Conservation (phyloP, 2,329 filamentous ascomycete species). For the Elsinoe ampelina region DNA sequence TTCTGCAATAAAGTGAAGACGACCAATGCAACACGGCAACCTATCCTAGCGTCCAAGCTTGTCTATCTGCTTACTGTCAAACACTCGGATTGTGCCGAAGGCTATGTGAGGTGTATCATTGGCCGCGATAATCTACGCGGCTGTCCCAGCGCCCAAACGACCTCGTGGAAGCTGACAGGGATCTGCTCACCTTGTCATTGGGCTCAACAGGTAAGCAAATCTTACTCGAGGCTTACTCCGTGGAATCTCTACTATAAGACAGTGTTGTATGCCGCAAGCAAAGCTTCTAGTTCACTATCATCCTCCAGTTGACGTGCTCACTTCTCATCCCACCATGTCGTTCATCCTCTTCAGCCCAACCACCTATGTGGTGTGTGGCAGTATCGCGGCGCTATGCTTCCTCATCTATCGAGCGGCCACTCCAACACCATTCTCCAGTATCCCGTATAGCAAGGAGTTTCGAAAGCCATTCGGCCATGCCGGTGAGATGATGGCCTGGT, state of each 20-base stretch:
- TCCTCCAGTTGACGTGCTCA: neutral
- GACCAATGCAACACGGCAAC: neutral
- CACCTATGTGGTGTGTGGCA: neutral
- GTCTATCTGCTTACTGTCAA: neutral
- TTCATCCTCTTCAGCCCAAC: neutral
- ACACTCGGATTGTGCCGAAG: neutral
- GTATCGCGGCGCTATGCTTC: constrained; percentile 7
- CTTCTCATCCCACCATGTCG: neutral
- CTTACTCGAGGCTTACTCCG: neutral
- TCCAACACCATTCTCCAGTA: constrained; percentile 38
- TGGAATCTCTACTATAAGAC: neutral
- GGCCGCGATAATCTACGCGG: neutral
- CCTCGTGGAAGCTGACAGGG: constrained; percentile 1
- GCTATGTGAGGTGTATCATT: neutral
- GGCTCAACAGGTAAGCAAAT: neutral
- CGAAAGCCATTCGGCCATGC: constrained; percentile 36
- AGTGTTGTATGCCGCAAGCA: neutral
- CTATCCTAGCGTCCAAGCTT: neutral
- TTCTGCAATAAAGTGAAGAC: neutral
- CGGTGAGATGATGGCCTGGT: constrained; percentile 32
- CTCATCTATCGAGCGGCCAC: constrained; percentile 23
- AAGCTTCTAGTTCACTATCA: neutral
- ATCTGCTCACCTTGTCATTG: neutral
- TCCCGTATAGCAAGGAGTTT: constrained; percentile 37
- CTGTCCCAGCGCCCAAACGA: neutral